These are phyloP conservation scores for Xylariales sp. DNA, from an alignment of 2,329 filamentous ascomycete genomes.

Conservation along the genomic window DNA sequence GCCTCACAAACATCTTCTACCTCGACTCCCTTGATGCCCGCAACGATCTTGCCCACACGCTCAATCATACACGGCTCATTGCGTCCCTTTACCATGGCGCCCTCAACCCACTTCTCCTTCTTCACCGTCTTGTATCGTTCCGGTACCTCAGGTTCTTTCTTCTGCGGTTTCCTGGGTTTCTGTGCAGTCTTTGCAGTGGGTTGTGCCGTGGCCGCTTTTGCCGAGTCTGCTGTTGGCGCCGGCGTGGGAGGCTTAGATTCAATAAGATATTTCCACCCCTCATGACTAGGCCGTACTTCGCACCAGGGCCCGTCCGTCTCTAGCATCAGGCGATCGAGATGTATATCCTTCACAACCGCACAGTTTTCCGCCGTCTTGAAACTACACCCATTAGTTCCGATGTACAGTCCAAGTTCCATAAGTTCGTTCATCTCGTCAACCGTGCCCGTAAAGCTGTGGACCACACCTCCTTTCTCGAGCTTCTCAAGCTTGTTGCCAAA, in stretches of 20 bases:
- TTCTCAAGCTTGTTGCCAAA: constrained; percentile 56
- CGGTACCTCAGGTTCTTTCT: constrained; percentile 62
- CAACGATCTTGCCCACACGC: constrained; percentile 83
- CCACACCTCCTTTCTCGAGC: constrained; percentile 72
- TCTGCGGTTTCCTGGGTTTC: constrained; percentile 40
- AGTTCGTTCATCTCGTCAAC: constrained; percentile 77
- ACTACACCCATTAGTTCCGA: constrained; percentile 95
- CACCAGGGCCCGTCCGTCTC: constrained; percentile 99
- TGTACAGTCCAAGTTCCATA: constrained; percentile 74
- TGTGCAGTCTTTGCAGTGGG: constrained; percentile 10
- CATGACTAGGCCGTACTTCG: constrained; percentile 85
- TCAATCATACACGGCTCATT: constrained; percentile 90
- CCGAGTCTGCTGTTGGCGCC: neutral
- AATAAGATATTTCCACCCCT: constrained; percentile 67
- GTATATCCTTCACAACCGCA: constrained; percentile 74
- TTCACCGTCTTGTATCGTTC: constrained; percentile 79
- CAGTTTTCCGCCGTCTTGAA: constrained; percentile 93
- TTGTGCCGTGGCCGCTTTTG: constrained; percentile 8
- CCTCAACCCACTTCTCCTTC: constrained; percentile 90
- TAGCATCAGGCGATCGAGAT: constrained; percentile 77
- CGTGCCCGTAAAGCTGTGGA: constrained; percentile 93
- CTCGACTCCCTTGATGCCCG: constrained; percentile 73
- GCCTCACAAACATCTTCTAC: constrained; percentile 83
- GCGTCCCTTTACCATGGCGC: constrained; percentile 85
- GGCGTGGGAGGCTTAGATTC: constrained; percentile 23